These are phyloP conservation scores for Prunus mongolica DNA, from an alignment of 306 rosid genomes.

Conservation along the genomic window DNA sequence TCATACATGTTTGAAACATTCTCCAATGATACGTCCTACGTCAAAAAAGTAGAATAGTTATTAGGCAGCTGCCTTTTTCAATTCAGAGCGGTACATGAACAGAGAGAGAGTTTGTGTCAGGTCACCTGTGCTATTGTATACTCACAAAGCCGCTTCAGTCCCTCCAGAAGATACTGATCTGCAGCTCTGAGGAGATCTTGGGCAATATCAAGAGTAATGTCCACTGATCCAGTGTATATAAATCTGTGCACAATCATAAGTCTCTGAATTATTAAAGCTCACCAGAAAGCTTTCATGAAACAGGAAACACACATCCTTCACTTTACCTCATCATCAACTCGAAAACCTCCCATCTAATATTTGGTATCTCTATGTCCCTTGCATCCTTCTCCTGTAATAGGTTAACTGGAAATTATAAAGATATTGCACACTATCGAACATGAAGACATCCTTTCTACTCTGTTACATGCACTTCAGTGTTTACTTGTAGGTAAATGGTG, in stretches of 20 bases:
- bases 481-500: neutral
- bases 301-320: conserved; percentile 16
- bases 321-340: conserved; percentile 96
- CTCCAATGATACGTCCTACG: conserved; percentile 85
- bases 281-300: neutral
- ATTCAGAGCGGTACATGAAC: neutral
- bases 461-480: neutral
- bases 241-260: conserved; percentile 51
- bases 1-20: conserved; percentile 91
- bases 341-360: conserved; percentile 96
- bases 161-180: conserved; percentile 98
- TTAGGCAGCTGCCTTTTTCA: conserved; percentile 6
- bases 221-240: conserved; percentile 94
- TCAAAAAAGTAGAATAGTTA: neutral
- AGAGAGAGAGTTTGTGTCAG: neutral
- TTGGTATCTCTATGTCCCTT: conserved; percentile 95
- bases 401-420: conserved; percentile 12
- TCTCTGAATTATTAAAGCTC: conserved; percentile 26
- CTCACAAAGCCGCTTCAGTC: conserved; percentile 93
- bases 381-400: conserved; percentile 94
- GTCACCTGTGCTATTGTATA: conserved; percentile 92
- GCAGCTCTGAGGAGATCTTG: conserved; percentile 99
- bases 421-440: conserved; percentile 3
- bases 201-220: conserved; percentile 75
- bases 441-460: neutral